A percentile compares a stretch with the other conserved stretches of the same genome.
Evolutionary conservation across 1,284 basidiomycete genomes (phyloP).

Genomic region (Anthracocystis setariae): DNA sequence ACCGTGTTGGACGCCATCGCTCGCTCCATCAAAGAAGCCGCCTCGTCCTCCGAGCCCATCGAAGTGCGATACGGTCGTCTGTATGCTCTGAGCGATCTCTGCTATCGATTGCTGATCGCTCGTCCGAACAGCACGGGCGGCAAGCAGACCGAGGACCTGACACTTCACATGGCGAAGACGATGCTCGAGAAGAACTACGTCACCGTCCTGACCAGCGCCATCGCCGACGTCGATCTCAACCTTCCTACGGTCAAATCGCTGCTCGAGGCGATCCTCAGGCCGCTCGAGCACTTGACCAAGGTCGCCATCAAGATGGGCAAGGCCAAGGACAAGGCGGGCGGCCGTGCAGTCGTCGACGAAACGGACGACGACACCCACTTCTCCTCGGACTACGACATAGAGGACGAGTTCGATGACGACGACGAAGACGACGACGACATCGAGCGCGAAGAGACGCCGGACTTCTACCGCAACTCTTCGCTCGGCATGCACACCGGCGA

Average conservation of each 20-base stretch:
- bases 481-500: constrained; percentile 83
- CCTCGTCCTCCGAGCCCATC: constrained; percentile 74
- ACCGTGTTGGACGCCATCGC: constrained; percentile 88
- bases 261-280: constrained; percentile 84
- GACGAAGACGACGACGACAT: constrained; percentile 71
- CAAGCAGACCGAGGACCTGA: constrained; percentile 76
- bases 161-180: constrained; percentile 91
- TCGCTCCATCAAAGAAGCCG: constrained; percentile 84
- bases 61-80: constrained; percentile 88
- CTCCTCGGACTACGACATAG: constrained; percentile 51
- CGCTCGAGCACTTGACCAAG: constrained; percentile 92
- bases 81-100: constrained; percentile 86
- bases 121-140: constrained; percentile 71
- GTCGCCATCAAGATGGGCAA: constrained; percentile 97
- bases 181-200: constrained; percentile 99
- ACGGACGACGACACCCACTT: constrained; percentile 39
- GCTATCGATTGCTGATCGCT: constrained; percentile 85
- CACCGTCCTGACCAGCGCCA: constrained; percentile 83
- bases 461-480: constrained; percentile 95
- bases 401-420: constrained; percentile 69
- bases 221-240: constrained; percentile 94
- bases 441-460: constrained; percentile 84
- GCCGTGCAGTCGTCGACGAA: constrained; percentile 33
- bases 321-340: constrained; percentile 58
- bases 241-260: constrained; percentile 89